Evolutionary conservation across 805 yeast genomes (phyloP), one percentile per base, ranked within the genome.

Genomic region (Peterozyma toletana): DNA sequence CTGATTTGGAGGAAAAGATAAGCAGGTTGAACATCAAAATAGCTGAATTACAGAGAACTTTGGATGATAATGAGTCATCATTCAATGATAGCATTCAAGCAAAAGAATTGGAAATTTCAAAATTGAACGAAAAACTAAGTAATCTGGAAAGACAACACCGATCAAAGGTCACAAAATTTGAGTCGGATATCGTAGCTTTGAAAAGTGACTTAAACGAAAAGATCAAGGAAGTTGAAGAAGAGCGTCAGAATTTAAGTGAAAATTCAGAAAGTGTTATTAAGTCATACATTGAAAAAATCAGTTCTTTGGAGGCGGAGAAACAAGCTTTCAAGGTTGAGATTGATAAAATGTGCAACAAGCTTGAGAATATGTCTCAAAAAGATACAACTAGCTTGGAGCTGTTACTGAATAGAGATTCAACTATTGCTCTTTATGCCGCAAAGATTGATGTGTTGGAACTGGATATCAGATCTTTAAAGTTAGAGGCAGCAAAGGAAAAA

Each of bases 181-280:
- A 66, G 38, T 43, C 42, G 4, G 65, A 64, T 29, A 52, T 69
- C 3, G 38, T 47, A 11, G 38, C 46, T 0, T 50, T 71, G 37
- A 62, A 64, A 27, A 48, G 55, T 1, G 65, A 67, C 2, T 49
- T 76, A 37, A 62, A 61, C 15, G 50, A 51, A 15, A 76, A 71
- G 48, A 50, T 52, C 1, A 47, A 57, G 35, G 80, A 72, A 37
- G 68, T 77, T 47, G 83, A 77, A 39, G 64, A 63, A 31, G 83
- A 77, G 51, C 60, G 83, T 43, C 62, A 58, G 11, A 57, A 71
- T 51, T 53, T 75, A 11, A 68, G 68, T 43, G 73, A 73, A 42
- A 71, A 63, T 40, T 76, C 83, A 0, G 78, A 73, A 44, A 64
- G 75, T 0, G 62, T 71, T 0, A 62, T 75, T 0, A 66, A 71